Evolutionary conservation across 345 rosid species (phyloP).

Genomic region (Populus davidiana): DNA sequence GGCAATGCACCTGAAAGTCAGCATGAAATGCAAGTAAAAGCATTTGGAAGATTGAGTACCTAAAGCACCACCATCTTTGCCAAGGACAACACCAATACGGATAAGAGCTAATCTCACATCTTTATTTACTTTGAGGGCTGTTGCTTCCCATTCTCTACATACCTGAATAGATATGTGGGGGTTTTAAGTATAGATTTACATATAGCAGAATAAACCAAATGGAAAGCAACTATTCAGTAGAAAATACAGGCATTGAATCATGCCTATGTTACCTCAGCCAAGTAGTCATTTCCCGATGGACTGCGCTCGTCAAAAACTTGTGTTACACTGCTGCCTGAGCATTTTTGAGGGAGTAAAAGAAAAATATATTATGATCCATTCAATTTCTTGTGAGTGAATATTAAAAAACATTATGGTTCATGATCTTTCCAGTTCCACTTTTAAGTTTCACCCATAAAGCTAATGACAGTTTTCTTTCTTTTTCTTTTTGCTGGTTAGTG

Average conservation of each 20-base stretch:
- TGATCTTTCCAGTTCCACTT: no score
- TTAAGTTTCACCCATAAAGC: no score
- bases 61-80: conserved; percentile 96
- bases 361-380: not conserved
- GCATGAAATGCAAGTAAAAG: not conserved
- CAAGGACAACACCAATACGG: conserved; percentile 94
- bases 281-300: conserved; percentile 92
- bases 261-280: conserved; percentile 64
- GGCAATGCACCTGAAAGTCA: not conserved
- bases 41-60: conserved; percentile 38
- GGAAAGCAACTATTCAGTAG: not conserved
- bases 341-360: conserved; percentile 7
- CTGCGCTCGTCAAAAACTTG: conserved; percentile 68
- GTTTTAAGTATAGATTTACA: no score
- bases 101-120: conserved; percentile 80
- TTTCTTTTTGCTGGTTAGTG: no score
- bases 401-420: no score
- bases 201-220: not conserved
- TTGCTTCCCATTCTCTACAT: conserved; percentile 92
- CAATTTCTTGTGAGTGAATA: no score
- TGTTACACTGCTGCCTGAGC: conserved; percentile 77
- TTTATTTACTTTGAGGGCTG: conserved; percentile 62
- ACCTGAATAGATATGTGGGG: conserved; percentile 44
- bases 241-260: not conserved
- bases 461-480: no score